These are phyloP conservation scores for Pleurotus djamor DNA, from an alignment of 768 basidiomycete genomes.

Conservation along the genomic window DNA sequence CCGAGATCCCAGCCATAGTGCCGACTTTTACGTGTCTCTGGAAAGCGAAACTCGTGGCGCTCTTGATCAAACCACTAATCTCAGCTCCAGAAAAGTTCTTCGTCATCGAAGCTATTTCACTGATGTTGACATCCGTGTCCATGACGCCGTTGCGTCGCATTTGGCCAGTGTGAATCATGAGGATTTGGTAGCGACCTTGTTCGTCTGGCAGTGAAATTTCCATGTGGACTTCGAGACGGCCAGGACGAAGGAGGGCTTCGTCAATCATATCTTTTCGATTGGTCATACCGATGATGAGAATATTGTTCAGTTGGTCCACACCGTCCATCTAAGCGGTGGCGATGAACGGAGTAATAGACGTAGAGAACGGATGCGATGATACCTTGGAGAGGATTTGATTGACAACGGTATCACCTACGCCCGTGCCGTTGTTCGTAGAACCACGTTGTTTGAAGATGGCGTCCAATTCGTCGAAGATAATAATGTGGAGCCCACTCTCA, in stretches of 20 bases:
- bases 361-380: conserved; percentile 9
- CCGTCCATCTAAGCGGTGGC: conserved; percentile 84
- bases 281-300: conserved; percentile 99
- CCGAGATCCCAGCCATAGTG: conserved; percentile 94
- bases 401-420: conserved; percentile 98
- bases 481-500: conserved; percentile 96
- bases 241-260: conserved; percentile 94
- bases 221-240: conserved; percentile 99
- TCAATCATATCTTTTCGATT: conserved; percentile 99
- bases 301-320: conserved; percentile 98
- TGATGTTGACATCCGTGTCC: conserved; percentile 80
- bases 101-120: conserved; percentile 77
- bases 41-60: conserved; percentile 97
- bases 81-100: conserved; percentile 99
- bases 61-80: conserved; percentile 94
- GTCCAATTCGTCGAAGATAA: conserved; percentile 98
- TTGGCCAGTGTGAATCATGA: conserved; percentile 92
- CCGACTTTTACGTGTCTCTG: conserved; percentile 97
- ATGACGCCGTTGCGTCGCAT: conserved; percentile 93
- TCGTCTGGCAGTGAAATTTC: conserved; percentile 98
- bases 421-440: conserved; percentile 85
- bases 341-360: neutral
- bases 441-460: conserved; percentile 99
- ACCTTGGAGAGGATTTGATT: conserved; percentile 98
- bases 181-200: conserved; percentile 87